Evolutionary conservation across 345 rosid species (phyloP).

Genomic region (Eucalyptus marginata): DNA sequence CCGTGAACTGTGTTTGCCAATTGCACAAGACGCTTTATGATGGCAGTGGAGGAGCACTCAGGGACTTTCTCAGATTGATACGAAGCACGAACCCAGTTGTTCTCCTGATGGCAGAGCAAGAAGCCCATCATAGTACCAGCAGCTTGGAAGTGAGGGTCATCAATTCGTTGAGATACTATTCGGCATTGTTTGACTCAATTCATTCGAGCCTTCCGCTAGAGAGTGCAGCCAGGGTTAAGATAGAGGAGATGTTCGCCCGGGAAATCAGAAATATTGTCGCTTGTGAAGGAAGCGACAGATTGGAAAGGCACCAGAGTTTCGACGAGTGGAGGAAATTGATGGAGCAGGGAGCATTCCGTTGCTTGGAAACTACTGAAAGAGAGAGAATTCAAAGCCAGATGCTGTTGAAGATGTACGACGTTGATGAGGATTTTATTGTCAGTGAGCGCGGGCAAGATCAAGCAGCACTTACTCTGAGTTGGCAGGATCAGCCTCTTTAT

Average conservation of each 20-base stretch:
- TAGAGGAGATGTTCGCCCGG: constrained; percentile 78
- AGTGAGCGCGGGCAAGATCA: constrained; percentile 30
- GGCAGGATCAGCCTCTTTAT: constrained; percentile 79
- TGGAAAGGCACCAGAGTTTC: constrained; percentile 69
- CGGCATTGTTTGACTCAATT: constrained; percentile 70
- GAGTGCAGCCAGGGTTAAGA: constrained; percentile 50
- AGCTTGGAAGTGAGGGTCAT: constrained; percentile 50
- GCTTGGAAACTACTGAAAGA: constrained; percentile 49
- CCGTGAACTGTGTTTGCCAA: constrained; percentile 72
- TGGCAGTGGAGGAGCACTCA: constrained; percentile 47
- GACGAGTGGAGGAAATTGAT: constrained; percentile 58
- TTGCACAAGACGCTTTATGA: constrained; percentile 83
- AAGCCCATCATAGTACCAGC: constrained; percentile 44
- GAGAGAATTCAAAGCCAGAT: constrained; percentile 75
- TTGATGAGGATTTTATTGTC: constrained; percentile 27
- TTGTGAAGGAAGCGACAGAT: constrained; percentile 83
- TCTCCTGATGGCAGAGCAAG: constrained; percentile 77
- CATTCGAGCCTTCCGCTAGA: constrained; percentile 49
- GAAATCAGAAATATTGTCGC: constrained; percentile 80
- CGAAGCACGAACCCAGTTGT: constrained; percentile 68
- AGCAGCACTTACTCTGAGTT: constrained; percentile 52
- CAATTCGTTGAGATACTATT: constrained; percentile 68
- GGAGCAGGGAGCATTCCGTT: constrained; percentile 75
- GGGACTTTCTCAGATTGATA: constrained; percentile 74
- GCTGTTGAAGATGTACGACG: constrained; percentile 73